A percentile compares a stretch with the other conserved stretches of the same genome.
These are phyloP conservation scores for Neonectria magnoliae DNA, from an alignment of 2,329 filamentous ascomycete genomes.

Conservation along the genomic window DNA sequence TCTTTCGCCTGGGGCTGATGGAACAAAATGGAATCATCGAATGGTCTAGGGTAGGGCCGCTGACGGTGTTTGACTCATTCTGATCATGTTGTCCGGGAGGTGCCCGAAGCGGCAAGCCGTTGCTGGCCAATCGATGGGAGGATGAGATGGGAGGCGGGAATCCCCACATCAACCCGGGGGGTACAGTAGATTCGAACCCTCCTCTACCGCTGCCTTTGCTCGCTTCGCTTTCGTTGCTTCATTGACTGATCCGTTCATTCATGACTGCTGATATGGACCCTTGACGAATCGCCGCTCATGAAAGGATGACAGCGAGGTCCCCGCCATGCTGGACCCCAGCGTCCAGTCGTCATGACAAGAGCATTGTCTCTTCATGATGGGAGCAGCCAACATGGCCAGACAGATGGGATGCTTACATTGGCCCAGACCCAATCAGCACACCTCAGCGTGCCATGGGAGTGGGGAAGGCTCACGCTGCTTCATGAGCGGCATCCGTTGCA, in stretches of 20 bases:
- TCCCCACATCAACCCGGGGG: slow-evolving; percentile 4
- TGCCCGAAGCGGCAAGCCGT: slow-evolving; percentile 16
- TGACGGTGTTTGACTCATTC: slow-evolving; percentile 22
- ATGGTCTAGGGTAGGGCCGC: slow-evolving; percentile 22
- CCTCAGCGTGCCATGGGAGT: slow-evolving; percentile 10
- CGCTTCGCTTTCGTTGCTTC: neutral
- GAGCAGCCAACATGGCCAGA: slow-evolving; percentile 16
- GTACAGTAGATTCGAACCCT: neutral
- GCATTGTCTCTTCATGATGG: slow-evolving; percentile 13
- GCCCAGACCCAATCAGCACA: slow-evolving; percentile 25
- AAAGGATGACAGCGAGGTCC: neutral
- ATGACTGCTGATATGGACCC: neutral
- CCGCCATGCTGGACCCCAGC: slow-evolving; percentile 5
- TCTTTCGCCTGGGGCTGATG: slow-evolving; percentile 2
- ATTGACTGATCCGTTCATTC: neutral
- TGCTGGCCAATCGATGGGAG: slow-evolving; percentile 9
- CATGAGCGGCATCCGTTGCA: slow-evolving; percentile 17
- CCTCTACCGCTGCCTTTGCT: neutral
- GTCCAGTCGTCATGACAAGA: slow-evolving; percentile 4
- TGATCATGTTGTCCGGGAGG: slow-evolving; percentile 7
- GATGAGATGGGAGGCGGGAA: neutral
- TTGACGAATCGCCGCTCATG: neutral
- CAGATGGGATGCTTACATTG: slow-evolving; percentile 28
- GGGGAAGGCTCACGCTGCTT: slow-evolving; percentile 18
- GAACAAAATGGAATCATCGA: slow-evolving; percentile 4